Evolutionary conservation across 2,329 filamentous ascomycete species (phyloP), one percentile per base, ranked within the genome.

Genomic region (Coniochaeta sp.): DNA sequence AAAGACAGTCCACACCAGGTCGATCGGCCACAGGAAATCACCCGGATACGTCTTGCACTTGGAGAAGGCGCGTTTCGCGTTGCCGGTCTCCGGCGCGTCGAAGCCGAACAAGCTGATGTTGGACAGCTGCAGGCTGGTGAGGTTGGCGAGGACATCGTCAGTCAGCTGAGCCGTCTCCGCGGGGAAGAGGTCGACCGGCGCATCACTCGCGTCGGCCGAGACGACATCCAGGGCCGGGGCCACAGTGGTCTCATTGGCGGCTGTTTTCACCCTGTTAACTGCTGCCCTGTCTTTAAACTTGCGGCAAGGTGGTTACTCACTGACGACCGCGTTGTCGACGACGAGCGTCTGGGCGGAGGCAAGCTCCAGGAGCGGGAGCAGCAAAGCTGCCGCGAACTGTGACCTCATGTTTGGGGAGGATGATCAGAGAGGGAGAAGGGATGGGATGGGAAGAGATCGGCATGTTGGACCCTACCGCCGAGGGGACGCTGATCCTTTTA

Each of bases 21-120:
- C 55, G 7, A 60, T 54, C 1, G 67, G 67, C 66, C 65, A 70
- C 12, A 53, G 53, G 1, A 50, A 27, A 18, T 62, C 61, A 16
- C 63, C 65, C 3, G 67, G 67, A 27, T 61, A 61, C 12, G 57
- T 58, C 38, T 62, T 67, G 55, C 67, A 69, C 5, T 51, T 52
- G 12, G 24, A 16, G 24, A 20, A 6, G 14, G 32, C 30, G 35
- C 52, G 52, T 47, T 55, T 57, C 8, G 18, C 28, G 8, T 20
- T 20, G 22, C 26, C n/a, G 12, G 22, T 10, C 7, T 38, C 52
- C 3, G 52, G 56, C 5, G 59, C 54, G 22, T 59, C 57, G n/a
- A 60, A 57, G 18, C 52, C 38, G 40, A 59, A 57, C 18, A 59
- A 55, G 1, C 58, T 50, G 7, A 60, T 57, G 32, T 52, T 54